Evolutionary conservation across 768 basidiomycete species (phyloP), one percentile per base, ranked within the genome.

Genomic region (Mycena belliarum): DNA sequence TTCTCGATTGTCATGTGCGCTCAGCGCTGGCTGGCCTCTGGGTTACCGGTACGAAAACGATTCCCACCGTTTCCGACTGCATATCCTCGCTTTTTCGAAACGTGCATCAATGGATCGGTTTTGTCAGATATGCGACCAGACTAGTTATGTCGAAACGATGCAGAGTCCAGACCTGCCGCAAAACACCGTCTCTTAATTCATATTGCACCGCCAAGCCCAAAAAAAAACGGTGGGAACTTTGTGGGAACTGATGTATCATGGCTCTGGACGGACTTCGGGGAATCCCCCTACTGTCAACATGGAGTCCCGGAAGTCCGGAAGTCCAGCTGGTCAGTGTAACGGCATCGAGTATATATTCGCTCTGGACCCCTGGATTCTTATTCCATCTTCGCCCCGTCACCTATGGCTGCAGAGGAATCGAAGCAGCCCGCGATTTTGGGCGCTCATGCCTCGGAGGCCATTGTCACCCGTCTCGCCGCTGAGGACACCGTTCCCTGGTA

Each of bases 401-500:
- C 21, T 21, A 52, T 44, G 42, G 23, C 42, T 33, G 21, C 42
- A 4, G 12, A 35, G 41, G 15, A 44, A 21, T 44, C 43, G 24
- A 33, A 52, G 20, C 24, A 43, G 33, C 38, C 25, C 6, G 15
- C 52, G 18, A 47, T 15, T 42, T 23, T 32, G 53, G 23, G 3
- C 16, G 9, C 20, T 14, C 12, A n/a, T 25, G 28, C 23, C 25
- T 46, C 29, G 20, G 73, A 78, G 38, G 65, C 69, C 15, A 45
- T 77, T n/a, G 78, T 79, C 29, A 69, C 73, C 15, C 66, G 70
- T n/a, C 65, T 82, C n/a, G 79, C 77, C 25, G 69, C 72, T 16
- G 72, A 78, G 51, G 85, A 88, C 67, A 73, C 72, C 37, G 75
- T 74, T 7, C 82, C 84, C 38, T 88, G 86, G 86, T 86, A 86